Percentiles rank a stretch among this genome's conserved stretches.
phyloP scores from a whole-genome alignment of 192 early-diverging fungal genomes.

The Coemansia umbellata region DNA sequence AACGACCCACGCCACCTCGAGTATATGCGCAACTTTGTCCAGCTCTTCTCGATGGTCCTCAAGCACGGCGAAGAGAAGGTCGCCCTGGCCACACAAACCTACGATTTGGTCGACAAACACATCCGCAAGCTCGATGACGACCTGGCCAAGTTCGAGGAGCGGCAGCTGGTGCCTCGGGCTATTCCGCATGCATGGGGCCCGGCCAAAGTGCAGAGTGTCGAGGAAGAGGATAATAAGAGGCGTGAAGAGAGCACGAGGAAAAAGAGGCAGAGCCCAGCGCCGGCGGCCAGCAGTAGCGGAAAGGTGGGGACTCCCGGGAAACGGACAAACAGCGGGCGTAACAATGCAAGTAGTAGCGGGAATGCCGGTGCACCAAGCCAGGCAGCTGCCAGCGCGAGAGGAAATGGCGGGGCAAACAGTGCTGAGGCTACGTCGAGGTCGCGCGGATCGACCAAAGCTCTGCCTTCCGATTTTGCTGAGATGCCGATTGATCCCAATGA shows the following conservation, averaged over 20 bases:
- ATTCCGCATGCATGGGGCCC: slow-evolving; percentile 41
- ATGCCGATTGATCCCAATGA: slow-evolving; percentile 94
- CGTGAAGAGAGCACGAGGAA: no score
- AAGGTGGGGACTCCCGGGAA: no score
- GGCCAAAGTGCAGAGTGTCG: background rate
- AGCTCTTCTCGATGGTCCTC: slow-evolving; percentile 68
- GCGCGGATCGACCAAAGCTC: no score
- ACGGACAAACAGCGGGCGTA: no score
- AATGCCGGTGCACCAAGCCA: no score
- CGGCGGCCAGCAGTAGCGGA: no score
- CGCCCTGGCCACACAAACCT: slow-evolving; percentile 86
- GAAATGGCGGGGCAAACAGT: no score
- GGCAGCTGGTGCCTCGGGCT: slow-evolving; percentile 62
- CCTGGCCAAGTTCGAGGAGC: slow-evolving; percentile 85
- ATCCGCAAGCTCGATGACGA: slow-evolving; percentile 89
- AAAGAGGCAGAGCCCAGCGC: no score
- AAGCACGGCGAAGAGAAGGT: slow-evolving; percentile 94
- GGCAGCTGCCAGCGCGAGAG: no score
- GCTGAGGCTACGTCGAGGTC: no score
- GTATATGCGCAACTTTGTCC: slow-evolving; percentile 47
- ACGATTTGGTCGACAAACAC: slow-evolving; percentile 91
- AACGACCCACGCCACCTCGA: slow-evolving; percentile 48
- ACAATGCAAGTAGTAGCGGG: no score
- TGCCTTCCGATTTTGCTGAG: slow-evolving; percentile 46
- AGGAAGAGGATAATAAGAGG: background rate